Evolutionary conservation across 768 basidiomycete species (phyloP).

Genomic region (Sporobolomyces pararoseus): DNA sequence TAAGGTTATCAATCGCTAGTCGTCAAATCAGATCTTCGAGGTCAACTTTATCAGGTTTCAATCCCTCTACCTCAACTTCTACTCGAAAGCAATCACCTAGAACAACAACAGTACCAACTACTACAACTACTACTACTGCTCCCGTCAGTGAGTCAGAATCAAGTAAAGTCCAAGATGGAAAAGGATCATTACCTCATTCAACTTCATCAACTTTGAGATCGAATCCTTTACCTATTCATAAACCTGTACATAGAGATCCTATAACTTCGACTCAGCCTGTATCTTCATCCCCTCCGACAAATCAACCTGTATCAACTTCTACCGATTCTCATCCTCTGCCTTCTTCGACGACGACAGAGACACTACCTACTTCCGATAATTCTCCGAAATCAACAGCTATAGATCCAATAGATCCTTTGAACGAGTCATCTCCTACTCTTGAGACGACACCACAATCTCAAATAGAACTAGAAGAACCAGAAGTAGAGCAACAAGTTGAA

Average conservation of each 20-base stretch:
- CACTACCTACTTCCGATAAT: too few species aligned
- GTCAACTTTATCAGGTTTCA: neutral
- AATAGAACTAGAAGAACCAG: too few species aligned
- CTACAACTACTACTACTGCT: too few species aligned
- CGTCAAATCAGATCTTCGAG: neutral
- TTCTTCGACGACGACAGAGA: too few species aligned
- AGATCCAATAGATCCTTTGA: too few species aligned
- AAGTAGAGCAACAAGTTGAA: neutral
- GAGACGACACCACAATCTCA: too few species aligned
- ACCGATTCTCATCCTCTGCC: neutral
- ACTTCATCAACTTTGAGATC: neutral
- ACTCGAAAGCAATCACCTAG: neutral
- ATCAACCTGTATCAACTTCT: too few species aligned
- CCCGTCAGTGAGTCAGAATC: too few species aligned
- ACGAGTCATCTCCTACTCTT: neutral
- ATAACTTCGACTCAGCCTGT: neutral
- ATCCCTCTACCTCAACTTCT: neutral
- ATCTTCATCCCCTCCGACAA: neutral
- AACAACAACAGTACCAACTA: too few species aligned
- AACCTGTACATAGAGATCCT: neutral
- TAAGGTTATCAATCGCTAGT: conserved; percentile 8
- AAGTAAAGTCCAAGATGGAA: too few species aligned
- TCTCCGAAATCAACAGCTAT: too few species aligned
- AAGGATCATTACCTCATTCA: too few species aligned
- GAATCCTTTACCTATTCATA: neutral